Percentiles rank a stretch among this genome's conserved stretches.
Evolutionary conservation across 2,329 filamentous ascomycete genomes (phyloP).

Genomic region (Eurotiales sp.): DNA sequence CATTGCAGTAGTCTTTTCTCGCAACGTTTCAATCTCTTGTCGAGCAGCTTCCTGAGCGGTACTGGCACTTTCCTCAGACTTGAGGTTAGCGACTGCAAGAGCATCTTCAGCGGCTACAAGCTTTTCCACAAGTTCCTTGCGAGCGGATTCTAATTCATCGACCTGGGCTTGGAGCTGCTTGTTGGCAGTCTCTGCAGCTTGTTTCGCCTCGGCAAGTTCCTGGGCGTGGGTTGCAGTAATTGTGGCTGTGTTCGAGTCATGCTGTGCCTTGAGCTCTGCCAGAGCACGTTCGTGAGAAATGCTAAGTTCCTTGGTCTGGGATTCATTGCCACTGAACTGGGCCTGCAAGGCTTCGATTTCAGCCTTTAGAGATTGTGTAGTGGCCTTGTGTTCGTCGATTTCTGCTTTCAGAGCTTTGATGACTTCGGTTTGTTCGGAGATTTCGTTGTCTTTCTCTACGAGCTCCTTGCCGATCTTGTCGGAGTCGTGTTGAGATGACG

Average conservation of each 20-base stretch:
- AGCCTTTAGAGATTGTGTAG: constrained; percentile 29
- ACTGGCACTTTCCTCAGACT: constrained; percentile 30
- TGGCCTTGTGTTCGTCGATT: constrained; percentile 20
- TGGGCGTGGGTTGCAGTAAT: constrained; percentile 29
- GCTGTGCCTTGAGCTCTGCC: constrained; percentile 28
- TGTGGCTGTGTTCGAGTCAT: constrained; percentile 22
- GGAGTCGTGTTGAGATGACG: constrained; percentile 25
- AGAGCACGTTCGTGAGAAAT: constrained; percentile 26
- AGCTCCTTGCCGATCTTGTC: constrained; percentile 26
- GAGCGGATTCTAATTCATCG: constrained; percentile 29
- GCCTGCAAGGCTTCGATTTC: constrained; percentile 28
- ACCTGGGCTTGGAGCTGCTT: constrained; percentile 33
- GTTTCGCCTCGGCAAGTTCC: constrained; percentile 30
- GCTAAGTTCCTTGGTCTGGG: constrained; percentile 28
- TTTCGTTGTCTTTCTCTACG: constrained; percentile 35
- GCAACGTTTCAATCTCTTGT: constrained; percentile 34
- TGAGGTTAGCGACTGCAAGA: constrained; percentile 29
- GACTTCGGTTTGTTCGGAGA: constrained; percentile 24
- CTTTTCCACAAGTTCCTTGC: constrained; percentile 29
- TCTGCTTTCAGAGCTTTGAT: constrained; percentile 17
- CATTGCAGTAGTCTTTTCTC: constrained; percentile 31
- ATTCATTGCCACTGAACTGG: constrained; percentile 19
- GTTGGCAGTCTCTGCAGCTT: constrained; percentile 28
- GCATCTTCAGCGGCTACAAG: constrained; percentile 32
- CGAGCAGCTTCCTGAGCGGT: constrained; percentile 31